A percentile compares a stretch with the other conserved stretches of the same genome.
phyloP scores from a whole-genome alignment of 495 filamentous ascomycete species.

The Massariosphaeria phaeospora region DNA sequence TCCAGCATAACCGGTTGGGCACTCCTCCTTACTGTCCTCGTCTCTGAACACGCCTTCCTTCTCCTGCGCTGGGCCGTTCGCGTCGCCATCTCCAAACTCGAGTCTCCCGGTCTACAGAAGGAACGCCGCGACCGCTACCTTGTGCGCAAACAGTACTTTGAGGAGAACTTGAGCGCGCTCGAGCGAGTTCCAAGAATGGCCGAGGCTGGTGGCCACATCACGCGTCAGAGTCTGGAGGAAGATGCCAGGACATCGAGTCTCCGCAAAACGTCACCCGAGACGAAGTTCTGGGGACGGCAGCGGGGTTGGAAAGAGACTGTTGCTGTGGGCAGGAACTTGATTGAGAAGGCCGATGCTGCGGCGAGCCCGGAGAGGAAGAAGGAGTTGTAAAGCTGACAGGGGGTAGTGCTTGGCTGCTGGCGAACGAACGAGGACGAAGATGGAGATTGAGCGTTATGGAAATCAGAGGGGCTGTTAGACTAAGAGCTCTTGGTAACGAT shows the following conservation, averaged over 20 bases:
- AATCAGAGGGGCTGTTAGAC: neutral
- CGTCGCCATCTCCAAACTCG: conserved; percentile 67
- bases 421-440: neutral
- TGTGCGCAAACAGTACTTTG: conserved; percentile 66
- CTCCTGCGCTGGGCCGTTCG: conserved; percentile 64
- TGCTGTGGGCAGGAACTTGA: conserved; percentile 52
- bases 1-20: conserved; percentile 72
- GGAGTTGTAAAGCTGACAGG: conserved; percentile 13
- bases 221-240: conserved; percentile 54
- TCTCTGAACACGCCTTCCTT: conserved; percentile 84
- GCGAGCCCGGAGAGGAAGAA: conserved; percentile 50
- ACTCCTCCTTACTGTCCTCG: conserved; percentile 75
- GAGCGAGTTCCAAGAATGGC: conserved; percentile 30
- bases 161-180: conserved; percentile 52
- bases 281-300: conserved; percentile 67
- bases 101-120: conserved; percentile 76
- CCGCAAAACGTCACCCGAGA: conserved; percentile 51
- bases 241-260: conserved; percentile 59
- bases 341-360: conserved; percentile 47
- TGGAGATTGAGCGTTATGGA: neutral
- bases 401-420: neutral
- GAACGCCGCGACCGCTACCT: conserved; percentile 70
- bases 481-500: neutral
- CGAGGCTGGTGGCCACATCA: conserved; percentile 42
- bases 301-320: conserved; percentile 57